These are phyloP conservation scores for Rhamnella rubrinervis DNA, from an alignment of 331 rosid species.

Conservation along the genomic window DNA sequence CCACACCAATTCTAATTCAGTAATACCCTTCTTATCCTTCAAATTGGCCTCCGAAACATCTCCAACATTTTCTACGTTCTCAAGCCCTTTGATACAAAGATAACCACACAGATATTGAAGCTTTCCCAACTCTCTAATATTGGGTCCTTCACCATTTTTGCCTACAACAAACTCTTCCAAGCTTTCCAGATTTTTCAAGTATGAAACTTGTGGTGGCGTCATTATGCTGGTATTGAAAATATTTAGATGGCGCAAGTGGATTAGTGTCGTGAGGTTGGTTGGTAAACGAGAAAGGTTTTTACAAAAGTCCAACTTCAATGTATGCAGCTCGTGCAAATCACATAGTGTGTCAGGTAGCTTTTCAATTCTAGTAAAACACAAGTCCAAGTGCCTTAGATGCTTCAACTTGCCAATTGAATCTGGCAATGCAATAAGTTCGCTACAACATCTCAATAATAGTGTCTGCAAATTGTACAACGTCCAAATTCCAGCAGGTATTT, in stretches of 20 bases:
- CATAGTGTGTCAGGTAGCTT: neutral
- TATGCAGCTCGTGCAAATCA: neutral
- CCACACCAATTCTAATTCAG: conserved; percentile 20
- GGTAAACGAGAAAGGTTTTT: neutral
- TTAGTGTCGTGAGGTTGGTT: neutral
- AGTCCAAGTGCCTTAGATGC: no score
- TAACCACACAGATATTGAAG: conserved; percentile 7
- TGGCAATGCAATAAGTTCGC: neutral
- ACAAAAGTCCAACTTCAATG: neutral
- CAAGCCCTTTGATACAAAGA: conserved; percentile 16
- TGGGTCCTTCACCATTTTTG: neutral
- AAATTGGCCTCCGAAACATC: conserved; percentile 21
- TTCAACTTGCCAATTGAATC: no score
- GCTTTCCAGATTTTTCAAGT: neutral
- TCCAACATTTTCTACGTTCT: neutral
- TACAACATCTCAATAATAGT: neutral
- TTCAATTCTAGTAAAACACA: no score
- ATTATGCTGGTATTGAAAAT: neutral
- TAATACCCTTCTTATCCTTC: conserved; percentile 1
- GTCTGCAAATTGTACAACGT: neutral
- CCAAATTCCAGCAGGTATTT: neutral
- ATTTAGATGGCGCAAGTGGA: conserved; percentile 12
- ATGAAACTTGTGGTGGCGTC: conserved; percentile 7
- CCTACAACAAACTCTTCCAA: conserved; percentile 1
- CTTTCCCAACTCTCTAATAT: conserved; percentile 8